Conservation (phyloP, 176 grass and related monocot genomes). For the Aegilops tauschii region DNA sequence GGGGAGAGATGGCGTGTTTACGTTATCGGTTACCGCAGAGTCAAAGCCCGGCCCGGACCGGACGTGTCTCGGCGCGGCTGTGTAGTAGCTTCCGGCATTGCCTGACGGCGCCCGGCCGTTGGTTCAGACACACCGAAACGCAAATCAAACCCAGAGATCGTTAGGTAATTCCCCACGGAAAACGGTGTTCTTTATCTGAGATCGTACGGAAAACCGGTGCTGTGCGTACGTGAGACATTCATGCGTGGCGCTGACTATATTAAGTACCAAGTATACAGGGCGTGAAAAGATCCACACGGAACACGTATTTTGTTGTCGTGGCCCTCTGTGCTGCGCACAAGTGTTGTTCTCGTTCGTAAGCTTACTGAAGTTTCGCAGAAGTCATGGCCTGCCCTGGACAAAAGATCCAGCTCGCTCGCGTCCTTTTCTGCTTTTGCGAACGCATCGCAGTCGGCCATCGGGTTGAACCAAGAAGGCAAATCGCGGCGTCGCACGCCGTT, state of each 20-base stretch:
- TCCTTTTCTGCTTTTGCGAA: not conserved
- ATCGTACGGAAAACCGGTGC: too few relatives aligned
- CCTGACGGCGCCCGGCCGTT: not conserved
- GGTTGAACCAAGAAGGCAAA: not conserved
- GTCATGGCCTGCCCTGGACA: not conserved
- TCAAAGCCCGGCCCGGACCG: not conserved
- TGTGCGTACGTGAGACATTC: not conserved
- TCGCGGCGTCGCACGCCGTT: not conserved
- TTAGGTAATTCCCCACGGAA: slow-evolving; percentile 4
- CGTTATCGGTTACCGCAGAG: not conserved
- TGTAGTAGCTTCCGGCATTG: not conserved
- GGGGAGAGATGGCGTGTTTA: not conserved
- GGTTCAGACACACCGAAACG: not conserved
- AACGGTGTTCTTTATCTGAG: too few relatives aligned
- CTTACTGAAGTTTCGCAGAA: not conserved
- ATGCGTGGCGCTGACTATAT: not conserved
- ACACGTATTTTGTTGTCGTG: not conserved
- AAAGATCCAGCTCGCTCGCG: not conserved
- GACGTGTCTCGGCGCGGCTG: not conserved
- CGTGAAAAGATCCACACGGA: not conserved
- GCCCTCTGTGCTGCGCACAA: not conserved
- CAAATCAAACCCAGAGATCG: not conserved
- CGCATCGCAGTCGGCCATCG: not conserved
- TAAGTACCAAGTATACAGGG: too few relatives aligned
- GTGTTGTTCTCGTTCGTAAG: not conserved